Base-by-base conservation (phyloP, 2,329 filamentous ascomycete species). In the Arthrinium phaeospermum region DNA sequence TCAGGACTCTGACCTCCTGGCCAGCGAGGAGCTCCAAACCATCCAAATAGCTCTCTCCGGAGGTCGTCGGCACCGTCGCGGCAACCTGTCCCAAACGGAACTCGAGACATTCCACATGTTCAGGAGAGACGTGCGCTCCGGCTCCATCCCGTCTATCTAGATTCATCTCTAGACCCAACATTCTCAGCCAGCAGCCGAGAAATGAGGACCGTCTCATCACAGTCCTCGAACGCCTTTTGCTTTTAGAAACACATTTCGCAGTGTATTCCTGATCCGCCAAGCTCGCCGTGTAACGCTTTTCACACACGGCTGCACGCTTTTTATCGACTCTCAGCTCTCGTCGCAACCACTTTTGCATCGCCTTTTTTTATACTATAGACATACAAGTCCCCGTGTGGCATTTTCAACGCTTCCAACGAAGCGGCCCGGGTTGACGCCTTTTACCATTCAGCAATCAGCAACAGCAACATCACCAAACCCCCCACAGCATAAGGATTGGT, bases 91-190 rank as follows among this genome's bases (percentile, higher is more conserved):
- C 22, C 46, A 70, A 41, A 51, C 47, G 16, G 68, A 70, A 22
- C 37, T 70, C 37, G 68, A 70, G 47, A 53, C 46, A 47, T 70
- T 70, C 68, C 68, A 70, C 68, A 45, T 70, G 68, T 70, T 70
- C 68, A 30, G 68, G n/a, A 22, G 47, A 27, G 68, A 70, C 68
- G 49, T 70, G 14, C 68, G 68, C 47, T 57, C 46, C 30, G 46
- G 46, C 27, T 70, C 68, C 30, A 70, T 70, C 14, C 46, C 68
- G 1, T 46, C 67, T 27, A 3, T 46, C 13, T 68, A 68, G 67
- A 68, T 64, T 37, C 19, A 3, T 51, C 49, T 24, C 49, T 27
- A 49, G 46, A 49, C n/a, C 46, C 6, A 10, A 1, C 37, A n/a
- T 19, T 61, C 53, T 61, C 53, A 57, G 51, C 37, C 19, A 22